phyloP scores from a whole-genome alignment of 2,329 filamentous ascomycete species.

The Penicillium italicum region DNA sequence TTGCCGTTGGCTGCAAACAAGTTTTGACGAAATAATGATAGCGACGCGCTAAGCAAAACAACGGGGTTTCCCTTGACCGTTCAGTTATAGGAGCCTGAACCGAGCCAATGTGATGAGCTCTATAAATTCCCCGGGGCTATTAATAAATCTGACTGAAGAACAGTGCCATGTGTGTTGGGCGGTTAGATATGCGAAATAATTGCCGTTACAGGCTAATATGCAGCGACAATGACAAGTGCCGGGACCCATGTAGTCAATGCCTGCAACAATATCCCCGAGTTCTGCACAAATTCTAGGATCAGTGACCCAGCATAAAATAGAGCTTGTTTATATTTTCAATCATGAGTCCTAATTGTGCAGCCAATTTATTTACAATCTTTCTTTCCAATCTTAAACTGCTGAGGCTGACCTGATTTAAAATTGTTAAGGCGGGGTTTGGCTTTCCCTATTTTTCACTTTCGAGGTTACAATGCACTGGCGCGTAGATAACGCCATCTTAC shows the following conservation, averaged over 20 bases:
- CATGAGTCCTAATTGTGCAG: neutral
- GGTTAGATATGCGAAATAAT: slow-evolving; percentile 20
- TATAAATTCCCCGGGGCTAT: slow-evolving; percentile 23
- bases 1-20: slow-evolving; percentile 13
- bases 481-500: slow-evolving; percentile 13
- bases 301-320: neutral
- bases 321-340: neutral
- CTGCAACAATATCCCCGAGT: slow-evolving; percentile 2
- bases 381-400: neutral
- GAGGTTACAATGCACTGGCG: slow-evolving; percentile 9
- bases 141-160: slow-evolving; percentile 17
- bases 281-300: slow-evolving; percentile 1
- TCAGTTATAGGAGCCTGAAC: slow-evolving; percentile 7
- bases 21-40: slow-evolving; percentile 19
- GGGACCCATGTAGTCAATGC: neutral
- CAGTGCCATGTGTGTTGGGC: slow-evolving; percentile 17
- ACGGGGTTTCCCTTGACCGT: slow-evolving; percentile 19
- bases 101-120: slow-evolving; percentile 3
- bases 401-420: neutral
- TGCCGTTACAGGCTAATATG: slow-evolving; percentile 26
- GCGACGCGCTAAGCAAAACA: slow-evolving; percentile 29
- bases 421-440: slow-evolving; percentile 3
- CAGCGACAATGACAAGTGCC: slow-evolving; percentile 13
- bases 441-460: slow-evolving; percentile 3
- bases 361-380: neutral